Conservation (phyloP, 2,329 filamentous ascomycete species). For the Colletotrichum shisoi region DNA sequence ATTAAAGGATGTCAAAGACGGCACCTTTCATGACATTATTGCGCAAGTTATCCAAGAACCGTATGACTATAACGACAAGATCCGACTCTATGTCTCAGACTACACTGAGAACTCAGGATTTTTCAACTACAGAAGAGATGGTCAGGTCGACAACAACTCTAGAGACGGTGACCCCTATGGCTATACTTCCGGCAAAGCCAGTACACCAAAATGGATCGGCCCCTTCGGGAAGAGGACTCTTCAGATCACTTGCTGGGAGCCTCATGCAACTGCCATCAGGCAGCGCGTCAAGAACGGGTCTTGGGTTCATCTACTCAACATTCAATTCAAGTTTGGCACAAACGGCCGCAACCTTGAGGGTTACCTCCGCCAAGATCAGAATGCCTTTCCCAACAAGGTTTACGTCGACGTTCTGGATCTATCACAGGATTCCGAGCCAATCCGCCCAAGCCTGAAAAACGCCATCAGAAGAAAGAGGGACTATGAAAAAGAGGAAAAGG, state of each 20-base stretch:
- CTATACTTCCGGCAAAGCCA: conserved; percentile 54
- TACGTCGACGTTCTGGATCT: conserved; percentile 63
- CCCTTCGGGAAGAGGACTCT: conserved; percentile 77
- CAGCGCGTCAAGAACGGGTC: conserved; percentile 64
- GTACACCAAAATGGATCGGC: conserved; percentile 67
- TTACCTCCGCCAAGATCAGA: conserved; percentile 69
- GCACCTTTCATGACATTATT: conserved; percentile 71
- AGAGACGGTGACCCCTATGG: conserved; percentile 62
- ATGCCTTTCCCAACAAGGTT: conserved; percentile 56
- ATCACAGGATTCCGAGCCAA: conserved; percentile 51
- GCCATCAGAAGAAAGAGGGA: conserved; percentile 69
- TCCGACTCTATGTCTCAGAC: conserved; percentile 79
- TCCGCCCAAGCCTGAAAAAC: conserved; percentile 61
- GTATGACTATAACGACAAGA: conserved; percentile 53
- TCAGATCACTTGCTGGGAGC: conserved; percentile 74
- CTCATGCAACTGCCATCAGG: conserved; percentile 68
- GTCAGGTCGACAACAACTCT: conserved; percentile 45
- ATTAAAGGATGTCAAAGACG: conserved; percentile 67
- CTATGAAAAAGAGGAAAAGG: conserved; percentile 64
- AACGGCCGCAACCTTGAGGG: conserved; percentile 72
- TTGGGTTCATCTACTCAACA: conserved; percentile 74
- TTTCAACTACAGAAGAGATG: conserved; percentile 56
- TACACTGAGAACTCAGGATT: conserved; percentile 77
- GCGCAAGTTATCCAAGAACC: conserved; percentile 71
- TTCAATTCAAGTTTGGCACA: conserved; percentile 70